Evolutionary conservation across 805 yeast species (phyloP).

Genomic region (Cyberlindnera xylosilytica): DNA sequence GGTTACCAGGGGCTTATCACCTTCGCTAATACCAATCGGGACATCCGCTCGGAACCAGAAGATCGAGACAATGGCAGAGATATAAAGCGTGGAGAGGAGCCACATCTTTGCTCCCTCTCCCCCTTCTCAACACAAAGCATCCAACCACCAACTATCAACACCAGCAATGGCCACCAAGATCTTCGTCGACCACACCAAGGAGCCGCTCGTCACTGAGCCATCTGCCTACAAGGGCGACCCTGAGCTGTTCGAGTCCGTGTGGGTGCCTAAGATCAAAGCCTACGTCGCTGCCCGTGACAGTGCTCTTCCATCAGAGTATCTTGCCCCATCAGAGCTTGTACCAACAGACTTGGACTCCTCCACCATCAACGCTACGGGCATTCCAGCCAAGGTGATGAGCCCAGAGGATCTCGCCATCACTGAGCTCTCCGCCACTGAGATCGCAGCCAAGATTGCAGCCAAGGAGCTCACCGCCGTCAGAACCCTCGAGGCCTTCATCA

Average conservation of each 20-base stretch:
- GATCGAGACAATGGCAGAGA: too few relatives aligned
- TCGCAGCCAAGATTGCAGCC: conserved; percentile 13
- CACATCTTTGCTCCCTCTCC: not conserved
- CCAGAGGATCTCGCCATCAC: conserved; percentile 16
- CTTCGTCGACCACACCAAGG: conserved; percentile 17
- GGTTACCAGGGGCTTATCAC: too few relatives aligned
- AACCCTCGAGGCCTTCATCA: conserved; percentile 52
- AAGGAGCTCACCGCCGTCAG: conserved; percentile 36
- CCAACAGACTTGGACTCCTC: conserved; percentile 23
- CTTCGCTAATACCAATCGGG: too few relatives aligned
- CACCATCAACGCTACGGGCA: conserved; percentile 23
- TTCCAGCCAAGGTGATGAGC: conserved; percentile 23
- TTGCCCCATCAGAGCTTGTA: conserved; percentile 17
- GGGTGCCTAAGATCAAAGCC: conserved; percentile 25
- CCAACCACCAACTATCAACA: not conserved
- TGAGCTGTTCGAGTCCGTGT: conserved; percentile 14
- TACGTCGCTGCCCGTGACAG: conserved; percentile 16
- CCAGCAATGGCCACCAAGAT: not conserved
- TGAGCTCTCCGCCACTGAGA: conserved; percentile 11
- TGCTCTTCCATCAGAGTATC: conserved; percentile 21
- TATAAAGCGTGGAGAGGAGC: too few relatives aligned
- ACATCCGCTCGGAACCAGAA: too few relatives aligned
- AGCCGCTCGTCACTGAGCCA: conserved; percentile 1
- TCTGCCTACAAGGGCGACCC: conserved; percentile 17
- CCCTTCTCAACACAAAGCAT: not conserved